A percentile compares a stretch with the other conserved stretches of the same genome.
These are phyloP conservation scores for Tetradesmus lagerheimii DNA, from an alignment of 139 green algal species.

Conservation along the genomic window DNA sequence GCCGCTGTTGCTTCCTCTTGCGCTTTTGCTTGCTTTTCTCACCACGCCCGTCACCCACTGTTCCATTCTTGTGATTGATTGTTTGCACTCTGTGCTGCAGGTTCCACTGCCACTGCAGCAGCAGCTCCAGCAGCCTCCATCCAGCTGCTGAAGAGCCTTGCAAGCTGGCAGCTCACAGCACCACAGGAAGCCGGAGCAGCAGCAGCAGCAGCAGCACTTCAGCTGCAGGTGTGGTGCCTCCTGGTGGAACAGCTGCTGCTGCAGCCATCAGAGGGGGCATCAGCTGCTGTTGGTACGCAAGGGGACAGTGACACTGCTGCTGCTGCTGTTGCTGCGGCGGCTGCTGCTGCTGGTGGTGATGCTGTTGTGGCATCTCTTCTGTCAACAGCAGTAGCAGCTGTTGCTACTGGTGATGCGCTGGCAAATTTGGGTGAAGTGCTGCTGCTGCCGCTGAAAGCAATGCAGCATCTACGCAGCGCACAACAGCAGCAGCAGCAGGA, in stretches of 20 bases:
- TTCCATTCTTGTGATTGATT: no score
- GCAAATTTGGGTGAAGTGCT: neutral
- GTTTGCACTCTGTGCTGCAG: neutral
- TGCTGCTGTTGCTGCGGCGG: neutral
- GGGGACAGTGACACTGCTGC: neutral
- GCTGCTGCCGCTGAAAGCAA: neutral
- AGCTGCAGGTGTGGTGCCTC: neutral
- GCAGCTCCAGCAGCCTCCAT: neutral
- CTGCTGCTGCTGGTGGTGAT: neutral
- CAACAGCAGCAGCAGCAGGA: neutral
- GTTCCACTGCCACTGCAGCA: neutral
- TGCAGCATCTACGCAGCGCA: neutral
- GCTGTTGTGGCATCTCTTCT: neutral
- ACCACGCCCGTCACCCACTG: no score
- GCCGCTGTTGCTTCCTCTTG: no score
- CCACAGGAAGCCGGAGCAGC: neutral
- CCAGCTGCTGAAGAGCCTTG: neutral
- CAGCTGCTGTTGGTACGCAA: neutral
- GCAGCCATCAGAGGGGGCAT: neutral
- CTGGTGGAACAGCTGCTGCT: neutral
- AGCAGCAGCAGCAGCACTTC: neutral
- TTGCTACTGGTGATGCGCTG: neutral
- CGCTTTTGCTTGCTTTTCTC: no score
- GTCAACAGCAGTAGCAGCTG: neutral
- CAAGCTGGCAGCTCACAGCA: neutral